Percentiles rank a stretch among this genome's conserved stretches.
These are phyloP conservation scores for Hortiboletus flavorubellus DNA, from an alignment of 768 basidiomycete species.

Conservation along the genomic window DNA sequence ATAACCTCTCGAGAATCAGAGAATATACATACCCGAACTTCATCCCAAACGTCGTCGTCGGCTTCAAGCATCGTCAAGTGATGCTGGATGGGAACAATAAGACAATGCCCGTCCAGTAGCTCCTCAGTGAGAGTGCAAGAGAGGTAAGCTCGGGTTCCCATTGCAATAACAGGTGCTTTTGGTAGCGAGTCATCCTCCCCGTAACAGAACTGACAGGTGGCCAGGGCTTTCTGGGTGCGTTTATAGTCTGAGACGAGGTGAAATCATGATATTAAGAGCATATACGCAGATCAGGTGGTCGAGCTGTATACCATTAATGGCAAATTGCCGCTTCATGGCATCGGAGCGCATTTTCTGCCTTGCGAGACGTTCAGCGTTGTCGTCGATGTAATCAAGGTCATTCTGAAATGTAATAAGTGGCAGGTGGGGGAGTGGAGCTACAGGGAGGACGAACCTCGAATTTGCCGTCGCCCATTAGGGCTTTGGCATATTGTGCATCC, in stretches of 20 bases:
- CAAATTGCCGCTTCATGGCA: constrained; percentile 95
- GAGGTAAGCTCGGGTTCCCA: constrained; percentile 90
- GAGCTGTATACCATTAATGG: constrained; percentile 74
- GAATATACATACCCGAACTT: constrained; percentile 67
- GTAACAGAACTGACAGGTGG: constrained; percentile 85
- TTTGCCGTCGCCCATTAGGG: constrained; percentile 84
- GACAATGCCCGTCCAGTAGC: constrained; percentile 86
- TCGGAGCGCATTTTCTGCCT: constrained; percentile 95
- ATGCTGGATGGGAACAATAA: constrained; percentile 96
- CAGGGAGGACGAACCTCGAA: constrained; percentile 58
- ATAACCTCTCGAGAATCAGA: background rate
- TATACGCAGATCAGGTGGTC: background rate
- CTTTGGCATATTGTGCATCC: constrained; percentile 84
- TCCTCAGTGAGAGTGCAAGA: constrained; percentile 86
- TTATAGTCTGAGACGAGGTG: constrained; percentile 70
- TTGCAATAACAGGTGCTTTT: constrained; percentile 82
- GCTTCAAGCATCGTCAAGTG: constrained; percentile 87
- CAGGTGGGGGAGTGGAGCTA: background rate
- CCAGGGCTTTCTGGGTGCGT: constrained; percentile 84
- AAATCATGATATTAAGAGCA: background rate
- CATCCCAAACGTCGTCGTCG: constrained; percentile 98
- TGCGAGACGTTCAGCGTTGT: constrained; percentile 90
- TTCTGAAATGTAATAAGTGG: constrained; percentile 43
- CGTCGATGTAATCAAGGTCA: constrained; percentile 93
- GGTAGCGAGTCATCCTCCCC: constrained; percentile 91